Evolutionary conservation across 1,139 yeast species (phyloP), one percentile per base, ranked within the genome.

Genomic region (Ogataea hybrid): DNA sequence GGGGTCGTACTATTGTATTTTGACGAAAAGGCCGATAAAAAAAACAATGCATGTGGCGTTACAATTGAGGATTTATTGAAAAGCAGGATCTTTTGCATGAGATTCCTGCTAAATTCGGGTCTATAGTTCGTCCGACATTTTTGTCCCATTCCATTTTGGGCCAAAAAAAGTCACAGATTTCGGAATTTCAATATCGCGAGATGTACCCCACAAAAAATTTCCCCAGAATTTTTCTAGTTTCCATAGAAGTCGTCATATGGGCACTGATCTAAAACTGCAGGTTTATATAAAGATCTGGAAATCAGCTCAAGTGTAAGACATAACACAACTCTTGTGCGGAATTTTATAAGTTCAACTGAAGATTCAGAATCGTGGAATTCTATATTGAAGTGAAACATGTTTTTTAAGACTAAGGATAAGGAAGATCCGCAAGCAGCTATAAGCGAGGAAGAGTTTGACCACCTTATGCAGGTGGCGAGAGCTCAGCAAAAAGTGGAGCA

Each of bases 401-500:
- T 18, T 18, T 35, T 22, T n/a, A 35, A 35, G 22, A 18, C 31
- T 14, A 14, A 14, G 15, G 15, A 14, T 12, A 17, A 6, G 18
- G n/a, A 12, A 14, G 32, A 31, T 14, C 25, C 16, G 25, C 12
- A 15, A 8, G 35, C 25, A 9, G 23, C 29, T 11, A 14, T 36
- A 12, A 36, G 31, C 4, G 44, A 41, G n/a, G 42, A 41, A 4
- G 44, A 41, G 17, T 37, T 22, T 15, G 39, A 17, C 11, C 11
- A 25, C 11, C 36, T 41, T 16, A 28, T 27, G 22, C 35, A 37
- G 35, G 20, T 41, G 5, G 45, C 45, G 7, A 31, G 39, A 28
- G 45, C 36, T 12, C 45, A 42, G 25, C 45, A 42, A 28, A 25
- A 34, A 21, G 35, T 42, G 9, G 45, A 42, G 27, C 45, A 42